A percentile compares a stretch with the other conserved stretches of the same genome.
phyloP scores from a whole-genome alignment of 495 filamentous ascomycete species.

The Daldinia loculata region DNA sequence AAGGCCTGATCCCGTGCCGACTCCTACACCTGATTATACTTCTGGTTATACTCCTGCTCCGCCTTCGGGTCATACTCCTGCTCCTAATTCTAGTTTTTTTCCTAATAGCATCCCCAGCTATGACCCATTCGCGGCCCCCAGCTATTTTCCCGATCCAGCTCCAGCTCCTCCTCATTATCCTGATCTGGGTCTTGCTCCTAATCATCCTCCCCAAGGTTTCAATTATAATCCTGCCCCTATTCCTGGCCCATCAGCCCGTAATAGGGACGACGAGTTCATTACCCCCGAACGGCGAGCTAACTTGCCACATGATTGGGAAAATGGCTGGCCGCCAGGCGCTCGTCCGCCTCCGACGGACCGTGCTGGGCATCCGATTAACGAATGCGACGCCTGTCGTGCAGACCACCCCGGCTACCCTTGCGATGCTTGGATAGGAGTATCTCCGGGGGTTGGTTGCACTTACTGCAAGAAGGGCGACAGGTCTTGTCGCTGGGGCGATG shows the following conservation, averaged over 20 bases:
- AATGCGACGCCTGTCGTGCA: not conserved
- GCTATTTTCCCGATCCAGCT: not conserved
- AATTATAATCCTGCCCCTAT: too few species aligned
- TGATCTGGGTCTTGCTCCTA: not conserved
- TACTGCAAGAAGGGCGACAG: not conserved
- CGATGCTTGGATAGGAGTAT: not conserved
- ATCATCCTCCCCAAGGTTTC: too few species aligned
- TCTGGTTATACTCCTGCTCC: not conserved
- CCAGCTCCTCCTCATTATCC: not conserved
- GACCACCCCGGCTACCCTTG: not conserved
- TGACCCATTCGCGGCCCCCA: too few species aligned
- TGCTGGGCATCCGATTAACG: not conserved
- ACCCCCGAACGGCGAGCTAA: not conserved
- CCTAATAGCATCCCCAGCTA: too few species aligned
- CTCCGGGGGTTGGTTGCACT: constrained; percentile 18
- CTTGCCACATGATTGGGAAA: not conserved
- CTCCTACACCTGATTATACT: not conserved
- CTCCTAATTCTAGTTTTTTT: not conserved
- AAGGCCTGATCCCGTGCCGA: not conserved
- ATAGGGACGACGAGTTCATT: too few species aligned
- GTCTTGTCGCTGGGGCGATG: not conserved
- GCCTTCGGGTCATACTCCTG: too few species aligned
- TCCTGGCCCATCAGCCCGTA: too few species aligned
- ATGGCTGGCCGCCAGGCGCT: not conserved
- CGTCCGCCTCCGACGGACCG: not conserved